Evolutionary conservation across 257 asterid species (phyloP).

Genomic region (Verbascum thapsus): DNA sequence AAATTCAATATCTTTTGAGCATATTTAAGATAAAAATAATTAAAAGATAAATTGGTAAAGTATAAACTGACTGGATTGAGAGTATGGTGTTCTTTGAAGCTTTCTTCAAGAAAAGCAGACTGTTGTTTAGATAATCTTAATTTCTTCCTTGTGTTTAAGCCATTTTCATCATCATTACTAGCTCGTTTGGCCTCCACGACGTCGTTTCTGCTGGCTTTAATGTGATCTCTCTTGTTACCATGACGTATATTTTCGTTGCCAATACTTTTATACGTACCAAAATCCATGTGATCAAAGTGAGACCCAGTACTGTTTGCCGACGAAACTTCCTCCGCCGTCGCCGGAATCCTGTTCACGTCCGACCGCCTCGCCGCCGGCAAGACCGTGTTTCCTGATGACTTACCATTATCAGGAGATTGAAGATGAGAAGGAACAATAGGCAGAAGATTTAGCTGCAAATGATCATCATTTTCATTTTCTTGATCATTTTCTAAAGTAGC

Average conservation of each 20-base stretch:
- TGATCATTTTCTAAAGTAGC: constrained; percentile 18
- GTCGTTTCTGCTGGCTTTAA: constrained; percentile 45
- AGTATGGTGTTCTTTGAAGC: constrained; percentile 78
- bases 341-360: constrained; percentile 54
- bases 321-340: constrained; percentile 61
- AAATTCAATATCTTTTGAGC: not conserved
- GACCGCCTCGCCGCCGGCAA: constrained; percentile 46
- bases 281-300: constrained; percentile 44
- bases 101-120: constrained; percentile 83
- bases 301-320: constrained; percentile 69
- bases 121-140: constrained; percentile 80
- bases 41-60: no score
- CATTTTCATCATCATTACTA: constrained; percentile 79
- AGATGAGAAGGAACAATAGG: constrained; percentile 56
- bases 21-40: no score
- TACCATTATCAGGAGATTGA: constrained; percentile 74
- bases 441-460: constrained; percentile 62
- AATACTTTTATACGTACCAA: constrained; percentile 38
- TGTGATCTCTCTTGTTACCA: constrained; percentile 33
- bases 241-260: constrained; percentile 29
- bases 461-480: constrained; percentile 22
- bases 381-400: constrained; percentile 53
- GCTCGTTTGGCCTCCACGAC: constrained; percentile 52
- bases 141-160: constrained; percentile 58
- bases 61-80: constrained; percentile 69